phyloP scores from a whole-genome alignment of 768 basidiomycete species.

The Suillus ampliporus region DNA sequence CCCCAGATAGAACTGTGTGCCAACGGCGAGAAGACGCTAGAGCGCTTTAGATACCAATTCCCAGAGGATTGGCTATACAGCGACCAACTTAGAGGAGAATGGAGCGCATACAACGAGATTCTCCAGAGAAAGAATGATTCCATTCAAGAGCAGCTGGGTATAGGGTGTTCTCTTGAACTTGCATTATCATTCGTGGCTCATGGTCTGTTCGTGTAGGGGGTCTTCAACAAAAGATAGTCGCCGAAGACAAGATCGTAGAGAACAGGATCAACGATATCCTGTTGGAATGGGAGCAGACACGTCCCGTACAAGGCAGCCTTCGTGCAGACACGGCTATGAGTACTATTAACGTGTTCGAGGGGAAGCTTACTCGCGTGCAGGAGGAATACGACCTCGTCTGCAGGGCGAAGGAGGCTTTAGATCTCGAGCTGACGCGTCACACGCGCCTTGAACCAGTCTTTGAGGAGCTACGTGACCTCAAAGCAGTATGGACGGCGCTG shows the following conservation, averaged over 20 bases:
- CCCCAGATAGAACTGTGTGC: conserved; percentile 96
- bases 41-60: conserved; percentile 96
- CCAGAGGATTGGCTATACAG: conserved; percentile 98
- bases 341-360: conserved; percentile 94
- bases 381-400: conserved; percentile 97
- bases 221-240: conserved; percentile 98
- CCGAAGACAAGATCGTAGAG: conserved; percentile 97
- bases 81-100: conserved; percentile 96
- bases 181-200: conserved; percentile 13
- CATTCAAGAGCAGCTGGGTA: conserved; percentile 97
- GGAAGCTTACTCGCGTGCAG: conserved; percentile 83
- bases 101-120: conserved; percentile 98
- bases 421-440: conserved; percentile 88
- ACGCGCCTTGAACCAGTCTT: conserved; percentile 93
- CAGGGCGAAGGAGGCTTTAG: conserved; percentile 95
- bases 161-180: conserved; percentile 27
- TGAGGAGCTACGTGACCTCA: conserved; percentile 94
- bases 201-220: conserved; percentile 63
- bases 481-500: conserved; percentile 98
- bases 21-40: conserved; percentile 95
- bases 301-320: conserved; percentile 96
- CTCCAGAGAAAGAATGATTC: conserved; percentile 97
- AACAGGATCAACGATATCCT: conserved; percentile 93
- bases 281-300: conserved; percentile 92
- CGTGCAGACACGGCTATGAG: conserved; percentile 97